Evolutionary conservation across 1,284 basidiomycete genomes (phyloP), one percentile per base, ranked within the genome.

Genomic region (Schizopora paradoxa): DNA sequence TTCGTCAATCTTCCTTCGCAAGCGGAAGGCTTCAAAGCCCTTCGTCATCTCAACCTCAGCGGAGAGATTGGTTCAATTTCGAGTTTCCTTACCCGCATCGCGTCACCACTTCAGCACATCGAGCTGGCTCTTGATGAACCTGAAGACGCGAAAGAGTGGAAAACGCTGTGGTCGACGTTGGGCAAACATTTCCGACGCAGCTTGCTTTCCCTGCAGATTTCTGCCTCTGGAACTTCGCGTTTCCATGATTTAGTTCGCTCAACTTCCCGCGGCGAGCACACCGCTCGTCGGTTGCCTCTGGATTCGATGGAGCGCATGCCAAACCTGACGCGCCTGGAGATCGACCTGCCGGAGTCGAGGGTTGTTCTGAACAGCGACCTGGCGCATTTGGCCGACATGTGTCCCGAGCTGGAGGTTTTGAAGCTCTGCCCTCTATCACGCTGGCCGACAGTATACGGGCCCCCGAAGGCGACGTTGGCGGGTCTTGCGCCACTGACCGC

Each of bases 111-210:
- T 54, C 65, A 68, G 19, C 71, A 74, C 41, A 69, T 88, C 49
- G 84, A 87, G 44, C 72, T 88, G 32, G 67, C 79, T 56, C 79
- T 88, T 51, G 85, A 87, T 53, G 85, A 87, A 56, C 82, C 85
- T 11, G 82, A 83, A 10, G 74, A 79, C 54, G 72, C 70, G 49
- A 72, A 73, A 10, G 83, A 86, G 56, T 88, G 85, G 85, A 76
- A 76, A 53, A 76, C 84, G 50, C 67, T 87, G 16, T 82, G 75
- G 37, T 62, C 63, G 32, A 60, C 82, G 56, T 68, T 88, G 41
- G 77, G 71, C 52, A 77, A 82, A 51, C 67, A 72, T 53, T 85
- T 84, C 55, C 69, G 72, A 18, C 59, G 68, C 42, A 74, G 77
- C 6, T 66, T 88, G 40, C 73, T 76, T 57, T 73, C 73, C 8